Percentiles rank a stretch among this genome's conserved stretches.
phyloP scores from a whole-genome alignment of 805 yeast genomes.

The Blastobotrys muscicola region DNA sequence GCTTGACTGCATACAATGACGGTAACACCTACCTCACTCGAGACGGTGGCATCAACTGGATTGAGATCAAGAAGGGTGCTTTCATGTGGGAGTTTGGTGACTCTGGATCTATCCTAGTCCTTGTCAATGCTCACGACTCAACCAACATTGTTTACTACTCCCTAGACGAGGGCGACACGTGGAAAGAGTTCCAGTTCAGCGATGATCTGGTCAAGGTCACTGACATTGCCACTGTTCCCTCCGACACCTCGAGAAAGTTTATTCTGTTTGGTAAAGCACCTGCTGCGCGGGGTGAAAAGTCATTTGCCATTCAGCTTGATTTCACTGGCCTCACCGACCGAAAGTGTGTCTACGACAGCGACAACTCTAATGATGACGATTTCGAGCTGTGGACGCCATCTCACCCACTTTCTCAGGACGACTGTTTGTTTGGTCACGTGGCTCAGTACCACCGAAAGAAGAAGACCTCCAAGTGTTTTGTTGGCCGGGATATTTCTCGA shows the following conservation, averaged over 20 bases:
- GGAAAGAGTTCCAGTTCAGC: constrained; percentile 59
- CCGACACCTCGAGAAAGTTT: constrained; percentile 79
- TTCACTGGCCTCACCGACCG: constrained; percentile 43
- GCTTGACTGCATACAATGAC: constrained; percentile 37
- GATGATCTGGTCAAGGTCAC: constrained; percentile 44
- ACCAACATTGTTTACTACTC: constrained; percentile 60
- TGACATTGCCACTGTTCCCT: constrained; percentile 80
- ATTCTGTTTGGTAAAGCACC: constrained; percentile 48
- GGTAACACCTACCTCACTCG: constrained; percentile 65
- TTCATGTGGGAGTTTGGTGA: constrained; percentile 96
- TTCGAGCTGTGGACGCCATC: constrained; percentile 56
- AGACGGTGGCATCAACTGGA: constrained; percentile 94
- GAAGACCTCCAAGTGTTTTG: constrained; percentile 55
- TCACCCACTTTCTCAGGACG: constrained; percentile 37
- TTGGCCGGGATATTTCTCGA: constrained; percentile 43
- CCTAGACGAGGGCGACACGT: constrained; percentile 67
- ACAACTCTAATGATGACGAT: constrained; percentile 41
- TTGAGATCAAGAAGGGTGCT: constrained; percentile 60
- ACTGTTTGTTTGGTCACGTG: constrained; percentile 67
- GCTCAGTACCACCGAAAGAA: constrained; percentile 49
- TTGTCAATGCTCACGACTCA: constrained; percentile 49
- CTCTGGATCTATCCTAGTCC: constrained; percentile 75
- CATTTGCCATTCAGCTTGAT: constrained; percentile 46
- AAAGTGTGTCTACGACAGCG: constrained; percentile 45
- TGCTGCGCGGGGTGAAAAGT: constrained; percentile 35